phyloP scores from a whole-genome alignment of 2,329 filamentous ascomycete species.

The Sclerotinia borealis region DNA sequence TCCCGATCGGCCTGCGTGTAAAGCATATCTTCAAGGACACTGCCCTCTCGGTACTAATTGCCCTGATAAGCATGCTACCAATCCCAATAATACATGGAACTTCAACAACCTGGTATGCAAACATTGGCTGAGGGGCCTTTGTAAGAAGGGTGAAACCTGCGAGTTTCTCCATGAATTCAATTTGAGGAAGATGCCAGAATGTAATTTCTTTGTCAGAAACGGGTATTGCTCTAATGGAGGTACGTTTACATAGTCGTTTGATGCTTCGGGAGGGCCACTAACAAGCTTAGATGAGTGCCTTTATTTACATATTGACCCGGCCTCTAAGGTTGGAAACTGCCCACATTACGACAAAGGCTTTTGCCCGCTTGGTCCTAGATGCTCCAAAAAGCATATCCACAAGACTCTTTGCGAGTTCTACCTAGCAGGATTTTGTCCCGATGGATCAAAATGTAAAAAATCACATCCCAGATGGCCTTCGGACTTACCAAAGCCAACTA shows the following conservation, averaged over 20 bases:
- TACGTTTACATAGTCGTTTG: constrained; percentile 15
- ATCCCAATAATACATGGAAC: constrained; percentile 37
- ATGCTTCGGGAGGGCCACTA: constrained; percentile 5
- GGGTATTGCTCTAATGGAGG: constrained; percentile 87
- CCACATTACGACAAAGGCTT: constrained; percentile 93
- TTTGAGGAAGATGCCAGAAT: constrained; percentile 95
- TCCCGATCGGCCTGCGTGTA: constrained; percentile 73
- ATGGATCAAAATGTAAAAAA: constrained; percentile 68
- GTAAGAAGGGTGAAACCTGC: constrained; percentile 95
- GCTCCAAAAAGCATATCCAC: constrained; percentile 83
- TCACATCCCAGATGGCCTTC: constrained; percentile 73
- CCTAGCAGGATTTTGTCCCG: constrained; percentile 89
- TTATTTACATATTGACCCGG: constrained; percentile 83
- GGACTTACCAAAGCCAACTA: constrained; percentile 68
- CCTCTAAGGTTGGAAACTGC: constrained; percentile 72
- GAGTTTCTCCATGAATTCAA: constrained; percentile 99
- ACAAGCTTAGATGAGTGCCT: constrained; percentile 69
- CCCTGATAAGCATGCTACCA: constrained; percentile 68
- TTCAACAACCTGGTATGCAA: constrained; percentile 91
- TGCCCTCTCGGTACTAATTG: constrained; percentile 82
- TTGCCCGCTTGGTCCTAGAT: constrained; percentile 82
- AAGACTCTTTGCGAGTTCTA: constrained; percentile 78
- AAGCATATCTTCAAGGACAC: constrained; percentile 76
- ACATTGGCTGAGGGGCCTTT: constrained; percentile 94
- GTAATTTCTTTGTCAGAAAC: constrained; percentile 90